Percentiles rank a stretch among this genome's conserved stretches.
Conservation (phyloP, 495 filamentous ascomycete species). For the Tuber indicum region DNA sequence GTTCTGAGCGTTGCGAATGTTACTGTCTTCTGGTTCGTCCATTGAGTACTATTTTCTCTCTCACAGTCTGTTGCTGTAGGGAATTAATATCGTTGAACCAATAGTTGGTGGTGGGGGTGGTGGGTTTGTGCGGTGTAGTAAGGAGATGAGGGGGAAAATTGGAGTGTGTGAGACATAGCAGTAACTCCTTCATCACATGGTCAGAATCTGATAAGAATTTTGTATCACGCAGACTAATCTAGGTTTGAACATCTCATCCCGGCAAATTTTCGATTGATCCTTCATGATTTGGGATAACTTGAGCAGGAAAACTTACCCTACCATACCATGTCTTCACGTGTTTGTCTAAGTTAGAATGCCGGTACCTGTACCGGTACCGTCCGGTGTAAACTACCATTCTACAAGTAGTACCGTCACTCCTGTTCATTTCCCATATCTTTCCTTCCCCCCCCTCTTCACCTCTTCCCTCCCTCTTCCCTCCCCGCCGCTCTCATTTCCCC, state of each 20-base stretch:
- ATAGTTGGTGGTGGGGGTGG: not conserved
- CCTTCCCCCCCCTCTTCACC: not conserved
- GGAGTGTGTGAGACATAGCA: not conserved
- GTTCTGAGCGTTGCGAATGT: slow-evolving; percentile 22
- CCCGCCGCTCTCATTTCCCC: not conserved
- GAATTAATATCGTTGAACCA: not conserved
- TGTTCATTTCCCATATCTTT: slow-evolving; percentile 25
- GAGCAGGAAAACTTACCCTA: not conserved
- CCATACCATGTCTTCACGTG: no score
- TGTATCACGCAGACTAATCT: not conserved
- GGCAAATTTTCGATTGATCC: not conserved
- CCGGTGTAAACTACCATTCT: no score
- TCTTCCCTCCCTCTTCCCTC: slow-evolving; percentile 4
- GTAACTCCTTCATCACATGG: not conserved
- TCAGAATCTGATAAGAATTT: not conserved
- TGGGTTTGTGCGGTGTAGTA: not conserved
- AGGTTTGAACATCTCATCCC: not conserved
- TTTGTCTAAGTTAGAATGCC: not conserved
- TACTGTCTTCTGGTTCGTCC: slow-evolving; percentile 37
- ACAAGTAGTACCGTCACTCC: slow-evolving; percentile 7
- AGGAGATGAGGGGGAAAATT: not conserved
- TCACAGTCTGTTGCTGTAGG: not conserved
- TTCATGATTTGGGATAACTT: not conserved
- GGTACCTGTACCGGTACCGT: no score
- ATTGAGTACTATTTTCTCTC: slow-evolving; percentile 11